Percentiles rank a stretch among this genome's conserved stretches.
Evolutionary conservation across 2,329 filamentous ascomycete species (phyloP).

Genomic region (Amesomyces nigricolor): DNA sequence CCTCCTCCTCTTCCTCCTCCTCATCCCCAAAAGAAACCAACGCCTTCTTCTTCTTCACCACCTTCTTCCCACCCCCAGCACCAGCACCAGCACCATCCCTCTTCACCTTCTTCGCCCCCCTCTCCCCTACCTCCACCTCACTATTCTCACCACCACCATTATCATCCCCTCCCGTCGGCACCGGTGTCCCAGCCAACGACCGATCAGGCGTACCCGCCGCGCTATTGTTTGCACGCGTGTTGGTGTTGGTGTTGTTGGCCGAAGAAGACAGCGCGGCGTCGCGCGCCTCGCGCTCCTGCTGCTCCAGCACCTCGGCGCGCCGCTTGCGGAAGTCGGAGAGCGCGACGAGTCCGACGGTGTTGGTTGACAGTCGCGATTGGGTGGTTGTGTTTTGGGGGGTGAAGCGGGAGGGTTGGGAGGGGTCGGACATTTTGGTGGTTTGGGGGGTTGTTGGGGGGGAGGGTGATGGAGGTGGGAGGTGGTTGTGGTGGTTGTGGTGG

Average conservation of each 20-base stretch:
- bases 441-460: too few relatives aligned
- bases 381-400: conserved; percentile 69
- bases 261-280: conserved; percentile 46
- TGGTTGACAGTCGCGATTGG: conserved; percentile 74
- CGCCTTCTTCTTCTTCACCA: conserved; percentile 33
- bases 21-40: conserved; percentile 61
- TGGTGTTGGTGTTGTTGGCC: conserved; percentile 31
- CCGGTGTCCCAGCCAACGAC: conserved; percentile 43
- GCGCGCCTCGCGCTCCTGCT: conserved; percentile 75
- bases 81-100: conserved; percentile 27
- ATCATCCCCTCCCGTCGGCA: conserved; percentile 20
- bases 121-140: conserved; percentile 29
- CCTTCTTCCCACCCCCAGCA: conserved; percentile 28
- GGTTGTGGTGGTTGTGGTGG: not conserved
- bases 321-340: conserved; percentile 94
- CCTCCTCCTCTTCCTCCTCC: conserved; percentile 57
- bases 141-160: conserved; percentile 22
- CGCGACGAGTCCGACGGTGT: conserved; percentile 85
- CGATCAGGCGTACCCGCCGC: conserved; percentile 33
- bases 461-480: not conserved
- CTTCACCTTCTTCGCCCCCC: conserved; percentile 38
- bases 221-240: conserved; percentile 29
- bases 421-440: conserved; percentile 38
- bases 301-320: conserved; percentile 87
- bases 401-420: conserved; percentile 53